Evolutionary conservation across 495 filamentous ascomycete genomes (phyloP).

Genomic region (Cercophora sp.): DNA sequence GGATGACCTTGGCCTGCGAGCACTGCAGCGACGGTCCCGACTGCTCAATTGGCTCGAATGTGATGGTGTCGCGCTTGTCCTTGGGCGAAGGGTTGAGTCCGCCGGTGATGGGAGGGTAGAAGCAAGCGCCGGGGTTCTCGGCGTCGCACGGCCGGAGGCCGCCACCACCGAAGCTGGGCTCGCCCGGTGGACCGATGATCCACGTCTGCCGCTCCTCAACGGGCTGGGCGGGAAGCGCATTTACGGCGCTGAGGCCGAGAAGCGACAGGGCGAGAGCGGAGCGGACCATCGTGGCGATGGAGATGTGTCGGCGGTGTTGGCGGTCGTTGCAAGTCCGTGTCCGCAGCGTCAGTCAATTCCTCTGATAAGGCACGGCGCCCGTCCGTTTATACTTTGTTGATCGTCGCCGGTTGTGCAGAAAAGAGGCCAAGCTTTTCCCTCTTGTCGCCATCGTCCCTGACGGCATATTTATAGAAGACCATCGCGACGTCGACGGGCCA

Average conservation of each 20-base stretch:
- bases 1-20: no score
- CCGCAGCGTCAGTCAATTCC: no score
- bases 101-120: constrained; percentile 26
- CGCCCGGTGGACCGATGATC: constrained; percentile 10
- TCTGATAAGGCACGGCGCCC: no score
- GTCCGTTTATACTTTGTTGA: no score
- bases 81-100: constrained; percentile 25
- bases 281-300: constrained; percentile 25
- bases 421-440: not conserved
- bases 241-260: constrained; percentile 28
- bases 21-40: no score
- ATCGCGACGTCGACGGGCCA: constrained; percentile 7
- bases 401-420: not conserved
- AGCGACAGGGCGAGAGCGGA: constrained; percentile 26
- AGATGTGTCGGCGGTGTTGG: constrained; percentile 8
- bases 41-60: constrained; percentile 6
- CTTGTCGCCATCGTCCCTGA: constrained; percentile 8
- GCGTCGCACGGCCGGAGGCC: constrained; percentile 21
- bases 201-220: constrained; percentile 18
- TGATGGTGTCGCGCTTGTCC: constrained; percentile 19
- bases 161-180: constrained; percentile 8
- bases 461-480: constrained; percentile 25
- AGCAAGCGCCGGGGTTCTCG: constrained; percentile 11
- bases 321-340: not conserved
- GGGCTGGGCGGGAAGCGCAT: constrained; percentile 22